phyloP scores from a whole-genome alignment of 208 protist species.

The Naegleria fowleri region DNA sequence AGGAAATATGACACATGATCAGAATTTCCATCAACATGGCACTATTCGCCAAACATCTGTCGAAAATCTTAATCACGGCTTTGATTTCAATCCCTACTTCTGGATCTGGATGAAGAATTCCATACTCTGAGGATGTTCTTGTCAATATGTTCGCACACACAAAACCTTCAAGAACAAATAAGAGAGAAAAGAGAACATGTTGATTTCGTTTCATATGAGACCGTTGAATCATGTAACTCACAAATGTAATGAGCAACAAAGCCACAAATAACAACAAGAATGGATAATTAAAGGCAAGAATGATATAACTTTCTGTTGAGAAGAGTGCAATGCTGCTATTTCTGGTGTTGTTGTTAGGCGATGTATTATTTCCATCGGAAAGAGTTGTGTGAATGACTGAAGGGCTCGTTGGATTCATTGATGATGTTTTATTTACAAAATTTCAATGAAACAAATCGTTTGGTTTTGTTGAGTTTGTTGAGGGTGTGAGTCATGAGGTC shows the following conservation, averaged over 20 bases:
- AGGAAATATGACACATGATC: background rate
- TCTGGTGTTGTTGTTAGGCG: no score
- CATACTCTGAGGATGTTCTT: background rate
- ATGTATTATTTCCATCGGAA: no score
- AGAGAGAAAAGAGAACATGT: background rate
- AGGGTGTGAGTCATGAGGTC: no score
- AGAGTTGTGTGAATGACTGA: no score
- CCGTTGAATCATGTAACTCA: background rate
- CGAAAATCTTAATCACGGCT: background rate
- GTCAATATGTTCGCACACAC: background rate
- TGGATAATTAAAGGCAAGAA: no score
- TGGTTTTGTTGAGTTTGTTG: no score
- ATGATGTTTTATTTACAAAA: no score
- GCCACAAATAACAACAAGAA: background rate
- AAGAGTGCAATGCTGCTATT: no score
- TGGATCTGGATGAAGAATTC: background rate
- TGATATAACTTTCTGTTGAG: no score
- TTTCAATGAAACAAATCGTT: no score
- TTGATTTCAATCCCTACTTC: background rate
- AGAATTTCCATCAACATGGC: background rate
- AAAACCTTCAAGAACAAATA: background rate
- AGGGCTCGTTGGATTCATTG: no score
- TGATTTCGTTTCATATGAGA: background rate
- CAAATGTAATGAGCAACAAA: background rate
- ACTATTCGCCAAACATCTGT: background rate